Base-by-base conservation (phyloP, 1,284 basidiomycete genomes). In the Anthracocystis walkeri region DNA sequence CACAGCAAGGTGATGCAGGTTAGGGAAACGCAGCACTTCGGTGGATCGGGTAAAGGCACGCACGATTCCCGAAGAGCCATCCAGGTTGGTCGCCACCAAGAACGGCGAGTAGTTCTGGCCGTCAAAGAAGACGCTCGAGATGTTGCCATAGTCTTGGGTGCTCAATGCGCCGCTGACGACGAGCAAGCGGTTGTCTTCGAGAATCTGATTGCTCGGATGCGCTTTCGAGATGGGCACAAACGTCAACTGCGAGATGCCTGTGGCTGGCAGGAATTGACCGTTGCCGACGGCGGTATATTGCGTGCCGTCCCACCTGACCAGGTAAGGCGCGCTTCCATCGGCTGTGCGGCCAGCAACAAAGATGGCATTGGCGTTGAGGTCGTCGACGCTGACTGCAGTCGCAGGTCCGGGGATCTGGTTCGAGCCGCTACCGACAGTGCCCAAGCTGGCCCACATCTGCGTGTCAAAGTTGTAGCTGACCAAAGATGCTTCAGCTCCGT, bases 181-280 rank as follows among this genome's bases (percentile, higher is more conserved):
- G 42, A 99, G 88, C 89, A 97, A 91, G 45, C 96, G 90, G 86
- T 99, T 92, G 21, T 89, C 86, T 85, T 97, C 90, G 67, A 98
- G 90, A 29, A 94, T 87, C 63, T 87, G 87, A 76, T 91, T 95
- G 42, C 88, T 88, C 10, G 87, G 75, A 82, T 96, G 93, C 18
- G 89, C 89, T 71, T 90, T 88, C 78, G 71, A 71, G 40, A 97
- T 87, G 16, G 96, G 96, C 23, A 98, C 93, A 89, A 98, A 94
- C 2, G 91, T 88, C 55, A 98, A 87, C 85, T 96, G 93, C 35
- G 92, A 90, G 52, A 99, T 88, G 57, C 89, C 89, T 12, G 91
- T 91, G 89, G 56, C 88, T 89, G 77, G 69, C 57, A 91, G 73
- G 45, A 82, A 69, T 51, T 82, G 69, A 23, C 58, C 61, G n/a